These are phyloP conservation scores for Sarocladiaceae sp. DNA, from an alignment of 2,329 filamentous ascomycete species.

Conservation along the genomic window DNA sequence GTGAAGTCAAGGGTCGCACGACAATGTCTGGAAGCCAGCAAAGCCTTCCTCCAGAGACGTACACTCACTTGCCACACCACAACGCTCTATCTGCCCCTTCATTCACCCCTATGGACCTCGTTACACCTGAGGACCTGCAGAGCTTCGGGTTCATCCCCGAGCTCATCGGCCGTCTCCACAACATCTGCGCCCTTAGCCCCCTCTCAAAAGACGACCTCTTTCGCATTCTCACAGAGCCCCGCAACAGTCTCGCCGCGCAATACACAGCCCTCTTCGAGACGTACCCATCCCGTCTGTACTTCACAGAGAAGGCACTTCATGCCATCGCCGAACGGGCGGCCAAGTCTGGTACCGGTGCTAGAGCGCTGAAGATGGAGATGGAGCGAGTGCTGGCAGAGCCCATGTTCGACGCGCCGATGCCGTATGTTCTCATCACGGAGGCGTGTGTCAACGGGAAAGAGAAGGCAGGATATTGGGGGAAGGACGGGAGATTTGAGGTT, in stretches of 20 bases:
- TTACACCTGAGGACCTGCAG: conserved; percentile 71
- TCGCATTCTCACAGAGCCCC: conserved; percentile 85
- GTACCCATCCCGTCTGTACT: conserved; percentile 71
- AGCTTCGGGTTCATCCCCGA: conserved; percentile 89
- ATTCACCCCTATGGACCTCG: conserved; percentile 61
- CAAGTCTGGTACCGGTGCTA: conserved; percentile 63
- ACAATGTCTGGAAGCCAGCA: conserved; percentile 43
- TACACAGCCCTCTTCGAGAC: conserved; percentile 82
- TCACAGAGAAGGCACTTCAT: conserved; percentile 75
- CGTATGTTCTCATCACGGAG: conserved; percentile 69
- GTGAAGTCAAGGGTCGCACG: conserved; percentile 59
- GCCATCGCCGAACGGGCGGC: conserved; percentile 67
- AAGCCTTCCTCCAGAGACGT: conserved; percentile 58
- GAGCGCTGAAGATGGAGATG: conserved; percentile 74
- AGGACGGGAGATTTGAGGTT: conserved; percentile 63
- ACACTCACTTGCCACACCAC: conserved; percentile 51
- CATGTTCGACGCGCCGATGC: conserved; percentile 74
- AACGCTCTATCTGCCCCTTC: conserved; percentile 26
- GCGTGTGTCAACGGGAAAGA: conserved; percentile 58
- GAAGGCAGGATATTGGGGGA: conserved; percentile 57
- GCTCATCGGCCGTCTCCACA: conserved; percentile 90
- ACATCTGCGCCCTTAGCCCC: conserved; percentile 77
- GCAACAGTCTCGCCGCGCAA: conserved; percentile 81
- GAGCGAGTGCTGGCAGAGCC: conserved; percentile 71
- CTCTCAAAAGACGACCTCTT: conserved; percentile 64